Evolutionary conservation across 1,139 yeast genomes (phyloP).

Genomic region (Geotrichum candidum): DNA sequence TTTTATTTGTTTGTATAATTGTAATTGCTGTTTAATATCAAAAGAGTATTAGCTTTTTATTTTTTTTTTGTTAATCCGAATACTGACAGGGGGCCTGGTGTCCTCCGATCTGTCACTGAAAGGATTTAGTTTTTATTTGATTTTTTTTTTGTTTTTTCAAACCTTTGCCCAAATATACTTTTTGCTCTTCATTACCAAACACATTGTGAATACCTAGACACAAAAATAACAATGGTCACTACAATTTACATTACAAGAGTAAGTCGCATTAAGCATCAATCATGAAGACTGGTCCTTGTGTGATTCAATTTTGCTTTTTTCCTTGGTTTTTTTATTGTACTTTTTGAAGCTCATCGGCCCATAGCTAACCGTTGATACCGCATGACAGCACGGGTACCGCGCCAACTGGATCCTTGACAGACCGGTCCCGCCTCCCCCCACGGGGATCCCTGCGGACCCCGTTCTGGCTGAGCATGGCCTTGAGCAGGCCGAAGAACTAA

Average conservation of each 20-base stretch:
- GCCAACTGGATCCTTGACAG: conserved; percentile 59
- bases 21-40: background rate
- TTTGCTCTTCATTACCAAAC: background rate
- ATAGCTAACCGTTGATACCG: background rate
- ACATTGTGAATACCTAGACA: background rate
- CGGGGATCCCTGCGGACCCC: conserved; percentile 79
- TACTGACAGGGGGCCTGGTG: background rate
- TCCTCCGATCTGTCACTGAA: background rate
- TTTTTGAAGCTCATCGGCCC: background rate
- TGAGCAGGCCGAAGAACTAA: conserved; percentile 72
- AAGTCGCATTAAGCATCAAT: background rate
- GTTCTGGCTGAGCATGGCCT: conserved; percentile 74
- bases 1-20: background rate
- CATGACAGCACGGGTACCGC: conserved; percentile 60
- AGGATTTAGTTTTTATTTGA: background rate
- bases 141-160: background rate
- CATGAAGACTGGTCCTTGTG: background rate
- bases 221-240: conserved; percentile 13
- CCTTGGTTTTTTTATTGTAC: background rate
- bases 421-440: conserved; percentile 71
- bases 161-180: background rate
- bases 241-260: conserved; percentile 19
- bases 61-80: background rate
- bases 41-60: background rate
- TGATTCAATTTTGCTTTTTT: background rate